Conservation (phyloP, 345 rosid genomes). For the Fremontodendron californicum region DNA sequence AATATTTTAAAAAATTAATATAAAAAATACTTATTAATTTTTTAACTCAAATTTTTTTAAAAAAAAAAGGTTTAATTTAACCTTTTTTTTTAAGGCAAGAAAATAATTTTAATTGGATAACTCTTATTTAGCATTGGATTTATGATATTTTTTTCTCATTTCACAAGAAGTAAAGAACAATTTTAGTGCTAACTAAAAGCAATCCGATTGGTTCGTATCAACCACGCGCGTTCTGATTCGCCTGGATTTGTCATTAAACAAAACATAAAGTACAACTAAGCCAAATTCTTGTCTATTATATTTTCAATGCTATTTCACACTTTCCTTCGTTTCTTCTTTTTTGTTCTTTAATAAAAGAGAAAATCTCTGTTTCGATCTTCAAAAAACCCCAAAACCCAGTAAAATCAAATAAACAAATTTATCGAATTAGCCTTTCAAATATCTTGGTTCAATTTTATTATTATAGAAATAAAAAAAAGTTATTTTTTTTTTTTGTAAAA, state of each 20-base stretch:
- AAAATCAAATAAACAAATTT: background rate
- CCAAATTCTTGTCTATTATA: too few relatives aligned
- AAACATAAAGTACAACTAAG: background rate
- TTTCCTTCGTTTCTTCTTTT: background rate
- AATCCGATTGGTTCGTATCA: background rate
- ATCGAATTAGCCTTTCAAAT: background rate
- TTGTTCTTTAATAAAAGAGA: background rate
- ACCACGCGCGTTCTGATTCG: background rate
- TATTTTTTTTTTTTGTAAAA: background rate
- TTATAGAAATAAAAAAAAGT: background rate
- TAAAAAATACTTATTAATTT: too few relatives aligned
- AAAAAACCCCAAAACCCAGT: background rate
- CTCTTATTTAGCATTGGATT: too few relatives aligned
- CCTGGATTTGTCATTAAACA: background rate
- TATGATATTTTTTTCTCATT: too few relatives aligned
- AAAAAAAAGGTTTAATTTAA: too few relatives aligned
- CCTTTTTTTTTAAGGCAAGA: too few relatives aligned
- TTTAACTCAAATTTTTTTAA: too few relatives aligned
- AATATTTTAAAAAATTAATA: too few relatives aligned
- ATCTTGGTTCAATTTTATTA: background rate
- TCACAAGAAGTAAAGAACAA: too few relatives aligned
- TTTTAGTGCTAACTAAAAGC: background rate
- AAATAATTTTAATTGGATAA: too few relatives aligned
- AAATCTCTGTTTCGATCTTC: conserved; percentile 4
- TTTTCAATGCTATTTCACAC: background rate